Conservation (phyloP, 345 rosid genomes). For the Pistacia atlantica region DNA sequence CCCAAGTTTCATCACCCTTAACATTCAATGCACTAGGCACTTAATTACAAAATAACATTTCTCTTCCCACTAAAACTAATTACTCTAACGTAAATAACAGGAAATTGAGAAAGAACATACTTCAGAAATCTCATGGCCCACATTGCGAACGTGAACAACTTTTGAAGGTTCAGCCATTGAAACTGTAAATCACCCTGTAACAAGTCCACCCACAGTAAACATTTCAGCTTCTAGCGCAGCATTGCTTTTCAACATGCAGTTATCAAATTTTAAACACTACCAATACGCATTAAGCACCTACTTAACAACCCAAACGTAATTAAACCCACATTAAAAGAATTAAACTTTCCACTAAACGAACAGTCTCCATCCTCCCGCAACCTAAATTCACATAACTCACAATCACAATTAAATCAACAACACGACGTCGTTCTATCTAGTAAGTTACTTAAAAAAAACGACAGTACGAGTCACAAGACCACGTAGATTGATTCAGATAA, state of each 20-base stretch:
- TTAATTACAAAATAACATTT: not conserved
- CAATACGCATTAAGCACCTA: not conserved
- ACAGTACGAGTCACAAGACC: not conserved
- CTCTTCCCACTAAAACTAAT: not conserved
- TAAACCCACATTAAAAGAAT: too few species aligned
- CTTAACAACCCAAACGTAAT: not conserved
- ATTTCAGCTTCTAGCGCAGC: not conserved
- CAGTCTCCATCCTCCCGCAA: not conserved
- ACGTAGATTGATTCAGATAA: not conserved
- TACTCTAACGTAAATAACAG: not conserved
- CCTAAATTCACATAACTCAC: too few species aligned
- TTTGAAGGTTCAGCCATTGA: conserved; percentile 90
- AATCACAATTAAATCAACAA: too few species aligned
- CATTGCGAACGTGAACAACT: conserved; percentile 97
- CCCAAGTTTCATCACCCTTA: not conserved
- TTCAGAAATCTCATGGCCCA: conserved; percentile 96
- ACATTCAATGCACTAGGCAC: not conserved
- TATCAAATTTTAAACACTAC: not conserved
- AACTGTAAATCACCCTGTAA: conserved; percentile 38
- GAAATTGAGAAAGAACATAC: conserved; percentile 38
- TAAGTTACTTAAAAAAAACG: too few species aligned
- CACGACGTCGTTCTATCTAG: too few species aligned
- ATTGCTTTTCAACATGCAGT: not conserved
- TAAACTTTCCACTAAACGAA: not conserved
- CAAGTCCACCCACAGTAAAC: conserved; percentile 1